Percentiles rank a stretch among this genome's conserved stretches.
phyloP scores from a whole-genome alignment of 2,329 filamentous ascomycete genomes.

The Diaporthe destruens region DNA sequence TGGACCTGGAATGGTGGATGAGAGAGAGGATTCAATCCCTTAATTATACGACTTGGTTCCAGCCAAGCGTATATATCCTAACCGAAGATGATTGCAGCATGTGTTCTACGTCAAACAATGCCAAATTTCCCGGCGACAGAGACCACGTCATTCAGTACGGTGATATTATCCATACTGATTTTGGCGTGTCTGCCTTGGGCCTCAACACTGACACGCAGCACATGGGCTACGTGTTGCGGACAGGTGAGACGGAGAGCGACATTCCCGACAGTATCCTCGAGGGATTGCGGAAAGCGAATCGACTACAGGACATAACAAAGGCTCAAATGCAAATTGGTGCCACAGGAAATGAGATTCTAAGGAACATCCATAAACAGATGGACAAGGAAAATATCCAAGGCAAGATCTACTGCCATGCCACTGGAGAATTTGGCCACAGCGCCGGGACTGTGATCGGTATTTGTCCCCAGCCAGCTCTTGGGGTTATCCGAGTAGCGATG shows the following conservation, averaged over 20 bases:
- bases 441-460: slow-evolving; percentile 62
- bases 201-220: slow-evolving; percentile 66
- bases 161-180: slow-evolving; percentile 63
- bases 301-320: slow-evolving; percentile 61
- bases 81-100: slow-evolving; percentile 46
- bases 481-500: neutral
- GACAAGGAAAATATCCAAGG: slow-evolving; percentile 57
- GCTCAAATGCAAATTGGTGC: slow-evolving; percentile 58
- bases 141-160: slow-evolving; percentile 56
- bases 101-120: slow-evolving; percentile 15
- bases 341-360: slow-evolving; percentile 60
- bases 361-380: slow-evolving; percentile 55
- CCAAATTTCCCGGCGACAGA: slow-evolving; percentile 38
- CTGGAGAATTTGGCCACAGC: slow-evolving; percentile 65
- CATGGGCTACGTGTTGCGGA: slow-evolving; percentile 61
- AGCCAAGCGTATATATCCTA: slow-evolving; percentile 60
- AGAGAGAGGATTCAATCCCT: slow-evolving; percentile 61
- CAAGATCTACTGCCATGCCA: slow-evolving; percentile 62
- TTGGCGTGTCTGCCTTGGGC: slow-evolving; percentile 61
- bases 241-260: slow-evolving; percentile 55
- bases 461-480: neutral
- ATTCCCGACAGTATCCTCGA: slow-evolving; percentile 57
- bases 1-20: slow-evolving; percentile 65
- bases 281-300: slow-evolving; percentile 60
- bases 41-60: slow-evolving; percentile 67